Conservation (phyloP, 108 stramenopile species). For the Licmophora abbreviata region DNA sequence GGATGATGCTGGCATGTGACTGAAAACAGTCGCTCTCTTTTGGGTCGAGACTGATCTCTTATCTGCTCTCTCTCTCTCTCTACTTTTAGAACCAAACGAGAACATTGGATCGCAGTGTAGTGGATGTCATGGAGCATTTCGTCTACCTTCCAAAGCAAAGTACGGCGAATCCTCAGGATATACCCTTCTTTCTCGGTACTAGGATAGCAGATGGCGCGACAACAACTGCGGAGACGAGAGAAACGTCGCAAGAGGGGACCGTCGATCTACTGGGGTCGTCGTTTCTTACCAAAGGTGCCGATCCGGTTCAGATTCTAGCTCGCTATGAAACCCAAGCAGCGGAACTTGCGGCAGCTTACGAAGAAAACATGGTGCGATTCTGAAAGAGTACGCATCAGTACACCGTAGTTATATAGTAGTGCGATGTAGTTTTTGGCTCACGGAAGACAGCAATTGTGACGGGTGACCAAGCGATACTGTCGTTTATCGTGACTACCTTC, state of each 20-base stretch:
- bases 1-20: too few species aligned
- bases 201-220: slow-evolving; percentile 32
- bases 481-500: too few species aligned
- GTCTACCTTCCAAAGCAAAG: slow-evolving; percentile 69
- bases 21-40: too few species aligned
- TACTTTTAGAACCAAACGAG: slow-evolving; percentile 45
- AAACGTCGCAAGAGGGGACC: slow-evolving; percentile 3
- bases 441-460: too few species aligned
- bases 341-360: slow-evolving; percentile 59
- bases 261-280: background rate
- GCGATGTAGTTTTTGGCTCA: too few species aligned
- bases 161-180: slow-evolving; percentile 74
- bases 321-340: slow-evolving; percentile 60
- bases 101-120: slow-evolving; percentile 64
- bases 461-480: too few species aligned
- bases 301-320: slow-evolving; percentile 46
- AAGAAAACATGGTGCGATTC: slow-evolving; percentile 79
- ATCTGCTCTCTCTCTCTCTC: background rate
- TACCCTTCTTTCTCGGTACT: slow-evolving; percentile 81
- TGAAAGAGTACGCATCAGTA: too few species aligned
- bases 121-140: slow-evolving; percentile 75
- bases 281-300: slow-evolving; percentile 12
- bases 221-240: slow-evolving; percentile 3
- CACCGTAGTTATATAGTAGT: too few species aligned
- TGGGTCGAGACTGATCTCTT: background rate